Conservation (phyloP, 164 flowering plant genomes). For the Stephania cephalantha region DNA sequence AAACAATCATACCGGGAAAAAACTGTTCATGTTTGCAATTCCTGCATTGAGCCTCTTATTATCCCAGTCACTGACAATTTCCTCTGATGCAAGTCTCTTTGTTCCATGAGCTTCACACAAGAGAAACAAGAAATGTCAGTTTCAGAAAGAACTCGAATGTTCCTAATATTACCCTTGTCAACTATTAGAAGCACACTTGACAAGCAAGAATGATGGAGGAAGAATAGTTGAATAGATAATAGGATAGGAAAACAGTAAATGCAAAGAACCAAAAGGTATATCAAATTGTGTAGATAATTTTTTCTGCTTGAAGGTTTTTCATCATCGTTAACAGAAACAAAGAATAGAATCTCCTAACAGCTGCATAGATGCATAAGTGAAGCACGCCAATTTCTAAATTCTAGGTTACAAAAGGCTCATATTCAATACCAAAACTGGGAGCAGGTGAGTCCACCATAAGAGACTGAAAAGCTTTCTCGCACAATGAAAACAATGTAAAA, state of each 20-base stretch:
- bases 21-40: conserved; percentile 36
- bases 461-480: no score
- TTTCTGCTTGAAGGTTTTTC: background rate
- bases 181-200: background rate
- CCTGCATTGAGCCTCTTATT: conserved; percentile 85
- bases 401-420: background rate
- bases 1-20: conserved; percentile 24
- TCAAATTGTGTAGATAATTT: background rate
- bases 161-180: background rate
- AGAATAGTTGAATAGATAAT: background rate
- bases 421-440: background rate
- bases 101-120: conserved; percentile 62
- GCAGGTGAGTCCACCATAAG: background rate
- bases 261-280: background rate
- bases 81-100: conserved; percentile 82
- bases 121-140: conserved; percentile 9
- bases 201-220: background rate
- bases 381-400: background rate
- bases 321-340: background rate
- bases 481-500: background rate
- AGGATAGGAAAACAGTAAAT: background rate
- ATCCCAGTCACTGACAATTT: conserved; percentile 60
- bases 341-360: background rate
- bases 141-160: background rate
- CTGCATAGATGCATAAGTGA: background rate